phyloP scores from a whole-genome alignment of 2,329 filamentous ascomycete species.

The Beauveria pseudobassiana region DNA sequence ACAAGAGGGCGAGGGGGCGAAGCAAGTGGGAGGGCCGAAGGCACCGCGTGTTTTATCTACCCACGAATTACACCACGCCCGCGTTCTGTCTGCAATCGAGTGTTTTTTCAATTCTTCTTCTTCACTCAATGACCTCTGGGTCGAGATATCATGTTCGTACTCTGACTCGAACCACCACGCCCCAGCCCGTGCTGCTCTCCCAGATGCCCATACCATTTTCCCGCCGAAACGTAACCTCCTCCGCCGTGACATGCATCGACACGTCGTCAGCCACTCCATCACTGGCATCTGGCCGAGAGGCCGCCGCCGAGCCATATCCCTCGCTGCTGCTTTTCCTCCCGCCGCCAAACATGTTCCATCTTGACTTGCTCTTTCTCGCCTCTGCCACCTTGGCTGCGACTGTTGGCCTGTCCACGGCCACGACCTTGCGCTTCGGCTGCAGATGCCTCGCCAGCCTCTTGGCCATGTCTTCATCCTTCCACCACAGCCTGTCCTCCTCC shows the following conservation, averaged over 20 bases:
- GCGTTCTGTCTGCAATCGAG: neutral
- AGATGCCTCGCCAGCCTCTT: slow-evolving; percentile 30
- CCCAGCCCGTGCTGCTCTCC: slow-evolving; percentile 37
- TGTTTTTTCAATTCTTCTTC: no score
- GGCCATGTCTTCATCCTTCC: slow-evolving; percentile 33
- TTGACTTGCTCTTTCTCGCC: slow-evolving; percentile 23
- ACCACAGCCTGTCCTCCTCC: slow-evolving; percentile 26
- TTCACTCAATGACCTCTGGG: no score
- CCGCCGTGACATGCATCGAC: slow-evolving; percentile 29
- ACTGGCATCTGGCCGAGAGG: neutral
- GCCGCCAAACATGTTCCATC: neutral
- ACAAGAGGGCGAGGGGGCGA: no score
- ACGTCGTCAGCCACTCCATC: slow-evolving; percentile 15
- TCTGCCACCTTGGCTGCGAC: slow-evolving; percentile 24
- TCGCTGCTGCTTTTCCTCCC: neutral
- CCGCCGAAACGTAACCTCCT: slow-evolving; percentile 35
- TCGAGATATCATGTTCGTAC: neutral
- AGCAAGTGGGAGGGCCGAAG: no score
- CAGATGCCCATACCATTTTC: slow-evolving; percentile 38
- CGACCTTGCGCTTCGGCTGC: slow-evolving; percentile 21
- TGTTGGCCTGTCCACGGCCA: slow-evolving; percentile 16
- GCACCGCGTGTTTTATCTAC: neutral
- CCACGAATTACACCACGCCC: neutral
- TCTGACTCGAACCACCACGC: slow-evolving; percentile 30
- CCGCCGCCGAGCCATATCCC: neutral